Evolutionary conservation across 345 rosid species (phyloP), one percentile per base, ranked within the genome.

Genomic region (Eucalyptus cladocalyx): DNA sequence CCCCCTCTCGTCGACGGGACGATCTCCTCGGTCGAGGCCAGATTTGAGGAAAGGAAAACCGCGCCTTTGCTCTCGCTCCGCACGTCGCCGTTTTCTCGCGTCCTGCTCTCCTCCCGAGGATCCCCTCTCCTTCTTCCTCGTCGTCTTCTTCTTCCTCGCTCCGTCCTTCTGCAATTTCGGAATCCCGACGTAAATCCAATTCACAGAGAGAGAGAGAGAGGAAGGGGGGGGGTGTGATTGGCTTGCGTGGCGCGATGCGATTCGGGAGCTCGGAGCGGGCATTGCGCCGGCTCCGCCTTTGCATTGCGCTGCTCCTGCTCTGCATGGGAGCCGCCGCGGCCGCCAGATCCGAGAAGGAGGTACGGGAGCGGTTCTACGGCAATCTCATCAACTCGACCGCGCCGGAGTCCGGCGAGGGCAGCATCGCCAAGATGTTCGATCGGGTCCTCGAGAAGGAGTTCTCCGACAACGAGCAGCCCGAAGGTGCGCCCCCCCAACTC

Each of bases 371-470:
- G 91, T 98, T 98, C 93, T 98, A 98, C 91, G 99, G 99, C 23
- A 96, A 92, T 88, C 88, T 98, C 47, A 89, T 96, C 50, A 98
- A 98, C 93, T 93, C 96, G 4, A 93, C 99, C 69, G 94, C 93
- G 13, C 93, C 97, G 9, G 96, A 89, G 32, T 89, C 92, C 30
- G 95, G 94, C 6, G 99, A 95, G 58, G 97, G 96, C 21, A 98
- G 97, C 88, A 95, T 98, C 58, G 99, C 99, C 34, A 90, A 96
- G 93, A 98, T 98, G 95, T 97, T 98, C 94, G 98, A 97, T 93
- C 94, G 95, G 47, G 99, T 97, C 87, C 96, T 98, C 26, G 96
- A 97, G 93, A 98, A 98, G 90, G 99, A 97, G 91, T 97, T 98
- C 94, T 92, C 98, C 28, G 98, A 97, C 65, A 96, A 96, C 90